phyloP scores from a whole-genome alignment of 2,329 filamentous ascomycete species.

The Aspergillus vadensis region DNA sequence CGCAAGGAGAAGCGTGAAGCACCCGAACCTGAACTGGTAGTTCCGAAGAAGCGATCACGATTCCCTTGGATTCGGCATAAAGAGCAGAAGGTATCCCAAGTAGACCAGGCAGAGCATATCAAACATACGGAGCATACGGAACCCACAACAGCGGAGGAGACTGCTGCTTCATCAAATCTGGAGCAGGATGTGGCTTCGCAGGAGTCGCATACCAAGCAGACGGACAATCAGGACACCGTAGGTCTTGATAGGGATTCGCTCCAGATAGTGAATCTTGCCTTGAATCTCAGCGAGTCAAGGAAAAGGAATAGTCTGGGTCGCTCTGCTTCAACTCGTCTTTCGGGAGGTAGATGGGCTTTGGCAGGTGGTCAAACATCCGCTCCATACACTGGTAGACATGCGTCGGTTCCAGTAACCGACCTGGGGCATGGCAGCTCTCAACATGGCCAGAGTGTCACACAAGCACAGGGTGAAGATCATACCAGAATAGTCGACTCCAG shows the following conservation, averaged over 20 bases:
- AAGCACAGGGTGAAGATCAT: conserved; percentile 30
- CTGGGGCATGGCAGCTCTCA: conserved; percentile 20
- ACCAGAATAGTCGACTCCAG: conserved; percentile 15
- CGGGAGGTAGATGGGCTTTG: conserved; percentile 37
- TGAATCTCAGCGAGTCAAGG: conserved; percentile 80
- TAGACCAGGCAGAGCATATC: conserved; percentile 1
- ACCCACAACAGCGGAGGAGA: conserved; percentile 13
- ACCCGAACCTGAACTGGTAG: conserved; percentile 30
- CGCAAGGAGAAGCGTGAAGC: conserved; percentile 45
- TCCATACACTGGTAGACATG: conserved; percentile 24
- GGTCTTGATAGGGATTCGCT: conserved; percentile 73
- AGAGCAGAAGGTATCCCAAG: conserved; percentile 34
- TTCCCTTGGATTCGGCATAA: conserved; percentile 38
- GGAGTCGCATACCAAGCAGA: conserved; percentile 13
- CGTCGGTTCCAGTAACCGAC: conserved; percentile 18
- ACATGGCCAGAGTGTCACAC: conserved; percentile 25
- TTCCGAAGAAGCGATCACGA: conserved; percentile 40
- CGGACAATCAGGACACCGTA: conserved; percentile 23
- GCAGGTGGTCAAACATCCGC: conserved; percentile 27
- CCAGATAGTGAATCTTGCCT: conserved; percentile 89
- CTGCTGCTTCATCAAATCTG: conserved; percentile 14
- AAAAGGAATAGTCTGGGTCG: conserved; percentile 62
- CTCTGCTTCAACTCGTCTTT: conserved; percentile 54
- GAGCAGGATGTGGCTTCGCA: conserved; percentile 19
- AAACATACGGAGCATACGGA: background rate